These are phyloP conservation scores for Nakazawaea molendinolei DNA, from an alignment of 805 yeast species.

Conservation along the genomic window DNA sequence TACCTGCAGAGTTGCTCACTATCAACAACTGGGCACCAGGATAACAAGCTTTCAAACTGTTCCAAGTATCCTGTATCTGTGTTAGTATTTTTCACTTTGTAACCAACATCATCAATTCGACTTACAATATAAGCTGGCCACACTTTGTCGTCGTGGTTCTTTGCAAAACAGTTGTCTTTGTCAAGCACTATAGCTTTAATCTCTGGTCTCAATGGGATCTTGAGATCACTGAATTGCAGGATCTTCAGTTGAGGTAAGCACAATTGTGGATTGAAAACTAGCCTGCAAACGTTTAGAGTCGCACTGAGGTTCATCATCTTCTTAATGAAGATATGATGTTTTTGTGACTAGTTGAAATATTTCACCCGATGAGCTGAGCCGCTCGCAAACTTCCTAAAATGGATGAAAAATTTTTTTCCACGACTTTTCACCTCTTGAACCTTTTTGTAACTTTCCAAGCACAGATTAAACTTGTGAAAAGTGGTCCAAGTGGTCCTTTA, in stretches of 20 bases:
- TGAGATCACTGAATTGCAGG: constrained; percentile 33
- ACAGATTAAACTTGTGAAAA: too few relatives aligned
- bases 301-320: constrained; percentile 62
- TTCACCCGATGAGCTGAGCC: too few relatives aligned
- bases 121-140: constrained; percentile 61
- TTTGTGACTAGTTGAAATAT: too few relatives aligned
- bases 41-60: constrained; percentile 41
- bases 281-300: constrained; percentile 56
- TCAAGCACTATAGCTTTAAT: constrained; percentile 82
- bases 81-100: neutral
- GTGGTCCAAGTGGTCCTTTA: too few relatives aligned
- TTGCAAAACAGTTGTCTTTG: constrained; percentile 93
- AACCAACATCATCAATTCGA: constrained; percentile 11
- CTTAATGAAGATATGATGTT: neutral
- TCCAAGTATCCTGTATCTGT: constrained; percentile 38
- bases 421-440: too few relatives aligned
- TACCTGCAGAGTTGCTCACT: constrained; percentile 92
- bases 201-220: constrained; percentile 14
- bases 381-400: too few relatives aligned
- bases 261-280: constrained; percentile 57
- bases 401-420: too few relatives aligned
- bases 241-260: constrained; percentile 65
- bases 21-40: constrained; percentile 63
- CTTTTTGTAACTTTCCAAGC: too few relatives aligned
- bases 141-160: constrained; percentile 69